These are phyloP conservation scores for Parietaria judaica DNA, from an alignment of 306 rosid species.

Conservation along the genomic window DNA sequence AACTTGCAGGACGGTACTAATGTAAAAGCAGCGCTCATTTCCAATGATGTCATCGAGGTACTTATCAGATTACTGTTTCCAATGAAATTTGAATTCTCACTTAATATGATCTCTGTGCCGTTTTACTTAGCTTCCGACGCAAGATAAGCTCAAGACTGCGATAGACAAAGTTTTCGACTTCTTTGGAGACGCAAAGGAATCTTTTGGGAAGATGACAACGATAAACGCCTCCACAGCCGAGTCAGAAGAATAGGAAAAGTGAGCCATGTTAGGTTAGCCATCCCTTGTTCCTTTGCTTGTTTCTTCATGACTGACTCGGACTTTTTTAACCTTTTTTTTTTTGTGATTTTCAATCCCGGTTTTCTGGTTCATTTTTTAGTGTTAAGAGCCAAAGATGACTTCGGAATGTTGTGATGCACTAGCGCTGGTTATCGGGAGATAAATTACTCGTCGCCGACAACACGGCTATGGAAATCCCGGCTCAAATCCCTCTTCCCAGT, in stretches of 20 bases:
- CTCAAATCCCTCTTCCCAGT: conserved; percentile 24
- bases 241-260: conserved; percentile 52
- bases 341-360: not conserved
- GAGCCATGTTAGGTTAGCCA: conserved; percentile 25
- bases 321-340: not conserved
- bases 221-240: conserved; percentile 30
- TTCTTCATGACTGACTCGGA: not conserved
- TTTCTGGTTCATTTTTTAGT: conserved; percentile 31
- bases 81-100: not conserved
- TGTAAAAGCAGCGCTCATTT: conserved; percentile 65
- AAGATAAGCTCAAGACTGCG: conserved; percentile 69
- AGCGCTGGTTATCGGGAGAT: conserved; percentile 16
- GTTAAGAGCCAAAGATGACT: conserved; percentile 33
- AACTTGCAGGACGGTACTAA: conserved; percentile 65
- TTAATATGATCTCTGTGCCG: conserved; percentile 8
- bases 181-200: conserved; percentile 78
- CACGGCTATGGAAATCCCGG: conserved; percentile 16
- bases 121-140: conserved; percentile 69
- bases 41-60: conserved; percentile 79
- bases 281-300: not conserved
- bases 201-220: conserved; percentile 67
- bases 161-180: conserved; percentile 80
- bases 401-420: conserved; percentile 23
- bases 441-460: conserved; percentile 14
- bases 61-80: not conserved